Base-by-base conservation (phyloP, 208 protist species). In the Wallacemonas sp. region DNA sequence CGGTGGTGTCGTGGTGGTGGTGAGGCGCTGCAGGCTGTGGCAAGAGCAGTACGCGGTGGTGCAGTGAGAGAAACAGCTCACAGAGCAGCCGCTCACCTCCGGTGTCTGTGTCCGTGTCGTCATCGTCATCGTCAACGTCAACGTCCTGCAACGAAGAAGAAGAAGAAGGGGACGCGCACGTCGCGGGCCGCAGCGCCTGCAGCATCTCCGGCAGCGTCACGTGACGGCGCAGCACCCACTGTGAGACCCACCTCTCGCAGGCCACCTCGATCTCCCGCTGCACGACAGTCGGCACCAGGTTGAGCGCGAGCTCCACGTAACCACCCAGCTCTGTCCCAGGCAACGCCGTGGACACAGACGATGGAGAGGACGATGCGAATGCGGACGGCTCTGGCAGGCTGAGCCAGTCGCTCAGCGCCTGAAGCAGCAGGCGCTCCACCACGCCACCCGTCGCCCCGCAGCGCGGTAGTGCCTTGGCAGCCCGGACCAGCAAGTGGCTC, bases 201-300 rank as follows among this genome's bases (percentile, higher is more conserved):
- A 68, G 11, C 62, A 68, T 68, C 16, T 41, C 62, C 4, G 62
- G 33, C 21, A 68, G 47, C 47, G 47, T 46, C 12, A 58, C 36
- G 12, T 54, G 9, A 0, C 23, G 62, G 4, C 30, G 12, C 2
- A 68, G 44, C 0, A 68, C 27, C 44, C 62, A 68, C n/a, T 68
- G 6, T 2, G 44, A 39, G 16, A 47, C 43, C 62, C 62, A 68
- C 4, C 17, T 2, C 62, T 43, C 46, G 14, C 39, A 38, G 19
- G 9, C 14, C 32, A 30, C 30, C 6, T 48, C 62, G 2, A 58
- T 4, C 16, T 4, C 47, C 4, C 16, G 33, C 34, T 48, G 44
- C 41, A 49, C 27, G 17, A 4, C 17, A 5, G 0, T 4, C 8
- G 61, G 44, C 3, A 55, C 26, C 46, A 52, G 16, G 19, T 29